Conservation (phyloP, 371 early-diverging fungal species). For the Apophysomyces trapeziformis region DNA sequence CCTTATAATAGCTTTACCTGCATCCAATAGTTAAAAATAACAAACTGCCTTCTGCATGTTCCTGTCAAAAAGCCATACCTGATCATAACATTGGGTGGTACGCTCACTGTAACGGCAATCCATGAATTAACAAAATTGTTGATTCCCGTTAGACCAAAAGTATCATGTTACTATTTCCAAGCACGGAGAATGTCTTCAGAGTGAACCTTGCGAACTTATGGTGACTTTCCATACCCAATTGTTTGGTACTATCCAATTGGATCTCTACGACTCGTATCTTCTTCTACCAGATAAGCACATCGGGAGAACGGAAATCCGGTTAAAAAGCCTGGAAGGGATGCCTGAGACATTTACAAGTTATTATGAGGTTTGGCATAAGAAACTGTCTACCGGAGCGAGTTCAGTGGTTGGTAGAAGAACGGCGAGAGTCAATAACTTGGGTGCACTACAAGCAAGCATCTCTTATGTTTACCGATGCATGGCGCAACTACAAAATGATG, state of each 20-base stretch:
- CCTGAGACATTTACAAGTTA: slow-evolving; percentile 72
- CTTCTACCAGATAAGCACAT: slow-evolving; percentile 68
- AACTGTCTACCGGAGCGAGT: slow-evolving; percentile 60
- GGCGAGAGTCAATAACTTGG: slow-evolving; percentile 61
- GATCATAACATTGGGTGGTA: slow-evolving; percentile 43
- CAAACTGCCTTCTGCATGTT: slow-evolving; percentile 36
- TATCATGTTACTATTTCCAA: slow-evolving; percentile 68
- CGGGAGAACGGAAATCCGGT: slow-evolving; percentile 73
- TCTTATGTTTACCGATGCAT: slow-evolving; percentile 39
- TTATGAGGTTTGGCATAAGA: slow-evolving; percentile 75
- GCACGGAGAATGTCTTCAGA: slow-evolving; percentile 64
- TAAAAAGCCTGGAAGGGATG: slow-evolving; percentile 64
- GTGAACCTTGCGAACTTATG: slow-evolving; percentile 73
- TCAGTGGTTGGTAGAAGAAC: slow-evolving; percentile 61
- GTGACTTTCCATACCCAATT: slow-evolving; percentile 77
- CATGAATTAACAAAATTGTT: too few relatives aligned
- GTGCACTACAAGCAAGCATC: slow-evolving; percentile 68
- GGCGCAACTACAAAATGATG: slow-evolving; percentile 31
- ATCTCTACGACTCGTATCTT: slow-evolving; percentile 64
- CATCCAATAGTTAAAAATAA: slow-evolving; percentile 28
- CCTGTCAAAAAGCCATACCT: slow-evolving; percentile 41
- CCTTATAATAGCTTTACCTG: neutral
- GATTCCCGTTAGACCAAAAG: slow-evolving; percentile 53
- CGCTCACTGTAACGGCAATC: too few relatives aligned
- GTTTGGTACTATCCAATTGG: slow-evolving; percentile 70